These are phyloP conservation scores for Daldinia vernicosa DNA, from an alignment of 495 filamentous ascomycete species.

Conservation along the genomic window DNA sequence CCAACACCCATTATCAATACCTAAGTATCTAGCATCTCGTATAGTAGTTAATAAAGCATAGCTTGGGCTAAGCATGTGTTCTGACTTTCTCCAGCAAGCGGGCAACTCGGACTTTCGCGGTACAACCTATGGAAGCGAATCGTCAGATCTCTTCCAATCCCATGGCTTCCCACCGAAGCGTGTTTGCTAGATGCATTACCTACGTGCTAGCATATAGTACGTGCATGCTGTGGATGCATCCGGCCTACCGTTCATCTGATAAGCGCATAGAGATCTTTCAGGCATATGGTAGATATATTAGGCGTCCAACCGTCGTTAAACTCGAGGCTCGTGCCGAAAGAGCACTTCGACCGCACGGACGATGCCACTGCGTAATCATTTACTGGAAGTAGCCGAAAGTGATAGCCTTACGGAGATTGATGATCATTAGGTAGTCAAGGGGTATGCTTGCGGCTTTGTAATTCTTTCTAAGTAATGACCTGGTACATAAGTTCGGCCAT, in stretches of 20 bases:
- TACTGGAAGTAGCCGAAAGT: background rate
- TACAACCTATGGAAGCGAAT: background rate
- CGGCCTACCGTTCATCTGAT: constrained; percentile 3
- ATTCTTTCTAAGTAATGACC: background rate
- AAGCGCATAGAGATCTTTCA: background rate
- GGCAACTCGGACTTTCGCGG: background rate
- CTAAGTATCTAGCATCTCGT: background rate
- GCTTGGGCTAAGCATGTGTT: background rate
- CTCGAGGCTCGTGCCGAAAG: background rate
- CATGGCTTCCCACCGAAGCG: background rate
- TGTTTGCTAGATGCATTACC: background rate
- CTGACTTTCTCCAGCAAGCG: background rate
- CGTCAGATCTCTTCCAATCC: background rate
- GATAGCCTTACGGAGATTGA: constrained; percentile 3
- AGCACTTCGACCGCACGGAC: background rate
- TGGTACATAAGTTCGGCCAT: background rate
- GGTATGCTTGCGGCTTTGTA: constrained; percentile 5
- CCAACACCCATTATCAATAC: no score
- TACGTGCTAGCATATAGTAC: background rate
- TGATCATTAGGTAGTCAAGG: background rate
- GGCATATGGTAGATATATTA: background rate
- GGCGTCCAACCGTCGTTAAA: background rate
- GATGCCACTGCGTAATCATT: background rate
- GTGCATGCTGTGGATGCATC: background rate
- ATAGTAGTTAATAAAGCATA: background rate